A percentile compares a stretch with the other conserved stretches of the same genome.
phyloP scores from a whole-genome alignment of 257 asterid species.

The Solanum microdontum region DNA sequence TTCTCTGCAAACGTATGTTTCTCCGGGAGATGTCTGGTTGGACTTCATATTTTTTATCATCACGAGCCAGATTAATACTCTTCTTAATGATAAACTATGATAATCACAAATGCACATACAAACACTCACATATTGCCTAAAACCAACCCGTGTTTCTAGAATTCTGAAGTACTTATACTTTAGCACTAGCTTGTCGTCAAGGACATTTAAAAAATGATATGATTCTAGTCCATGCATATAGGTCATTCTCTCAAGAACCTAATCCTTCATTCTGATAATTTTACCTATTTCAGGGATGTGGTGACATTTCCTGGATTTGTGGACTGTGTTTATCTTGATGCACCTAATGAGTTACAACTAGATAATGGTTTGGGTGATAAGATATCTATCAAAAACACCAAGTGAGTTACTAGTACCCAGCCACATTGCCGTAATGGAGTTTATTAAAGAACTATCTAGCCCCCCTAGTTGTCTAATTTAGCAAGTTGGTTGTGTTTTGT shows the following conservation, averaged over 20 bases:
- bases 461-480: not conserved
- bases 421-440: not conserved
- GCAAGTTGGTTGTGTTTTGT: not conserved
- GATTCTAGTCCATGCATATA: not conserved
- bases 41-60: not conserved
- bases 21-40: not conserved
- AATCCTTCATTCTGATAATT: conserved; percentile 1
- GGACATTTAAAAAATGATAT: not conserved
- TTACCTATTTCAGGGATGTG: conserved; percentile 43
- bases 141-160: not conserved
- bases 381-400: conserved; percentile 65
- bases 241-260: not conserved
- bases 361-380: conserved; percentile 76
- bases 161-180: not conserved
- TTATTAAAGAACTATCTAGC: not conserved
- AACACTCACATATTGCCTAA: not conserved
- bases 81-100: not conserved
- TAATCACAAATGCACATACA: not conserved
- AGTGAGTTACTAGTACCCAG: conserved; percentile 31
- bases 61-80: not conserved
- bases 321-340: conserved; percentile 85
- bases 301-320: conserved; percentile 95
- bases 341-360: conserved; percentile 65
- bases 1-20: not conserved
- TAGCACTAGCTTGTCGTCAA: not conserved